Percentiles rank a stretch among this genome's conserved stretches.
Conservation (phyloP, 1,284 basidiomycete species). For the Ceratobasidium sp. region DNA sequence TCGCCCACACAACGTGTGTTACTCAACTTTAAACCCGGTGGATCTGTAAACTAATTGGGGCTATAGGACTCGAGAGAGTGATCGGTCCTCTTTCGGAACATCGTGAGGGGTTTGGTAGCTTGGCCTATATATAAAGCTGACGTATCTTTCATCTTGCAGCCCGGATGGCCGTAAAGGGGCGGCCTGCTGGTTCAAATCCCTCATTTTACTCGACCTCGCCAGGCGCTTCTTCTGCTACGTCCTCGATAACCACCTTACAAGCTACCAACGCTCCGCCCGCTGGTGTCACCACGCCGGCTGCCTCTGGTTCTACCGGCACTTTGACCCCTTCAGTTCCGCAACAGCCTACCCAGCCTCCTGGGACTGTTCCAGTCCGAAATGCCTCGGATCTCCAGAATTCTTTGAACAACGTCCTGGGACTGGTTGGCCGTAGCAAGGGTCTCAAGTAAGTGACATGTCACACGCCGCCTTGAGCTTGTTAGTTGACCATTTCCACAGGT, state of each 20-base stretch:
- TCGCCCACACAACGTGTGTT: neutral
- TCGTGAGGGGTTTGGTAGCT: neutral
- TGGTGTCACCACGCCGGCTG: neutral
- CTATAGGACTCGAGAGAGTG: neutral
- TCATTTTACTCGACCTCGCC: neutral
- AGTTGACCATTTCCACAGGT: neutral
- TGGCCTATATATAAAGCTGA: neutral
- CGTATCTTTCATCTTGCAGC: neutral
- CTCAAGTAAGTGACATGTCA: constrained; percentile 1
- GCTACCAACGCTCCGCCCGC: neutral
- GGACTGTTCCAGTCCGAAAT: neutral
- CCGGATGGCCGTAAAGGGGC: neutral
- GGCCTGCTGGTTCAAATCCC: neutral
- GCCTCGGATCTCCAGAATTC: neutral
- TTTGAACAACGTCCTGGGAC: neutral
- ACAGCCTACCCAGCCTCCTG: neutral
- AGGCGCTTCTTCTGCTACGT: neutral
- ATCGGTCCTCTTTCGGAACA: constrained; percentile 13
- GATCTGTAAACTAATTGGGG: neutral
- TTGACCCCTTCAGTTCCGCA: neutral
- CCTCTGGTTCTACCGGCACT: constrained; percentile 10
- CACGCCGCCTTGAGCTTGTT: neutral
- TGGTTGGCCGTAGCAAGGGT: neutral
- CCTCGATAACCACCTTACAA: neutral
- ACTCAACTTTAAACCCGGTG: neutral